These are phyloP conservation scores for Cylindrotheca fusiformis DNA, from an alignment of 108 stramenopile species.

Conservation along the genomic window DNA sequence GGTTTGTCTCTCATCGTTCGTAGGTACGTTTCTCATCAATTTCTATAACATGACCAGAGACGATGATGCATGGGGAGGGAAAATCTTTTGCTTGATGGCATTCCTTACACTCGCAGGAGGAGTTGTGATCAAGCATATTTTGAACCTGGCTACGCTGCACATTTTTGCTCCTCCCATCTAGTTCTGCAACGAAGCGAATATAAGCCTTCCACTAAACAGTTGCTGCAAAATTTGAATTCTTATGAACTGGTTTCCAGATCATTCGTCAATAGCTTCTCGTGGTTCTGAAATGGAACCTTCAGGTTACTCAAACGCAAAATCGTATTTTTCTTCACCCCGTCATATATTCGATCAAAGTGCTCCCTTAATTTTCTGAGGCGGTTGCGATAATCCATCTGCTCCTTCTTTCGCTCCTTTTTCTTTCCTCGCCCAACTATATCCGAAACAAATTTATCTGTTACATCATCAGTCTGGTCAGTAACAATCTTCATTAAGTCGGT, in stretches of 20 bases:
- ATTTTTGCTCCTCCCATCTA: slow-evolving; percentile 1
- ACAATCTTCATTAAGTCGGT: slow-evolving; percentile 75
- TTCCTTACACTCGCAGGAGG: background rate
- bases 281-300: too few species aligned
- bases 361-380: too few species aligned
- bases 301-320: too few species aligned
- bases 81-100: background rate
- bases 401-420: slow-evolving; percentile 5
- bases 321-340: too few species aligned
- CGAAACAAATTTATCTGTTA: slow-evolving; percentile 24
- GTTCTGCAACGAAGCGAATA: too few species aligned
- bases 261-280: too few species aligned
- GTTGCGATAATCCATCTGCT: slow-evolving; percentile 1
- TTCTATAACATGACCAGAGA: slow-evolving; percentile 11
- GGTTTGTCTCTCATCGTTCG: slow-evolving; percentile 1
- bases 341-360: too few species aligned
- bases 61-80: background rate
- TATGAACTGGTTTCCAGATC: too few species aligned
- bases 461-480: slow-evolving; percentile 42
- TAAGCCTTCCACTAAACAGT: too few species aligned
- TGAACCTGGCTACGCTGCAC: slow-evolving; percentile 9
- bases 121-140: background rate
- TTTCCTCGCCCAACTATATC: slow-evolving; percentile 11
- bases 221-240: too few species aligned
- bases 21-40: slow-evolving; percentile 3